Evolutionary conservation across 108 stramenopile species (phyloP).

Genomic region (Nitzschia sp.): DNA sequence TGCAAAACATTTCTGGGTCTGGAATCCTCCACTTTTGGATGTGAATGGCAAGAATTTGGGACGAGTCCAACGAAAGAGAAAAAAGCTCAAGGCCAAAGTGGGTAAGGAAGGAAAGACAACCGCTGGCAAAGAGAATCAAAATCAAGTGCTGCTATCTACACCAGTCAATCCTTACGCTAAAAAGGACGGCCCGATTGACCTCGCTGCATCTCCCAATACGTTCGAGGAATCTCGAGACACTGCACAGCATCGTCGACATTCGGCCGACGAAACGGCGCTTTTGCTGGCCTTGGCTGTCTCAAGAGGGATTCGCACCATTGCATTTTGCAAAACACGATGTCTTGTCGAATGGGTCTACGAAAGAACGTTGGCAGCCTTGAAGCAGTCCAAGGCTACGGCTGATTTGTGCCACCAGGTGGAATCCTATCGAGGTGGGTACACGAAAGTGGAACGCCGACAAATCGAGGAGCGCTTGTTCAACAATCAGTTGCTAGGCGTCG

Average conservation of each 20-base stretch:
- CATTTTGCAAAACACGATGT: slow-evolving; percentile 92
- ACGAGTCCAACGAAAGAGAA: slow-evolving; percentile 20
- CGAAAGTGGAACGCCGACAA: slow-evolving; percentile 69
- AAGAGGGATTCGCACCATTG: slow-evolving; percentile 82
- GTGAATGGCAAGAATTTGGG: slow-evolving; percentile 37
- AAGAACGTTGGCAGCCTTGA: slow-evolving; percentile 48
- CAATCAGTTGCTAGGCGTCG: slow-evolving; percentile 85
- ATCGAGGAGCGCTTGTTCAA: slow-evolving; percentile 93
- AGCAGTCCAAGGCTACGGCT: slow-evolving; percentile 41
- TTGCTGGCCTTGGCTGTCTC: slow-evolving; percentile 83
- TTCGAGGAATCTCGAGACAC: neutral
- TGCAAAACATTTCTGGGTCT: slow-evolving; percentile 82
- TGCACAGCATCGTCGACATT: slow-evolving; percentile 49
- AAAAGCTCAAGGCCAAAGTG: neutral
- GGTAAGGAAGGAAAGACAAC: neutral
- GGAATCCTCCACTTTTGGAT: slow-evolving; percentile 86
- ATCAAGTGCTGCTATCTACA: neutral
- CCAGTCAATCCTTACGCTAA: neutral
- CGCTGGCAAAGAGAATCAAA: neutral
- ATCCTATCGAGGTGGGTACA: slow-evolving; percentile 96
- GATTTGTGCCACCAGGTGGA: slow-evolving; percentile 68
- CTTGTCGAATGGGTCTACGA: slow-evolving; percentile 95
- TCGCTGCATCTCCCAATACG: neutral
- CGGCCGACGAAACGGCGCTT: slow-evolving; percentile 92
- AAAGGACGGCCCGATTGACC: neutral